Evolutionary conservation across 176 grass and related monocot species (phyloP).

Genomic region (Triticum dicoccoides): DNA sequence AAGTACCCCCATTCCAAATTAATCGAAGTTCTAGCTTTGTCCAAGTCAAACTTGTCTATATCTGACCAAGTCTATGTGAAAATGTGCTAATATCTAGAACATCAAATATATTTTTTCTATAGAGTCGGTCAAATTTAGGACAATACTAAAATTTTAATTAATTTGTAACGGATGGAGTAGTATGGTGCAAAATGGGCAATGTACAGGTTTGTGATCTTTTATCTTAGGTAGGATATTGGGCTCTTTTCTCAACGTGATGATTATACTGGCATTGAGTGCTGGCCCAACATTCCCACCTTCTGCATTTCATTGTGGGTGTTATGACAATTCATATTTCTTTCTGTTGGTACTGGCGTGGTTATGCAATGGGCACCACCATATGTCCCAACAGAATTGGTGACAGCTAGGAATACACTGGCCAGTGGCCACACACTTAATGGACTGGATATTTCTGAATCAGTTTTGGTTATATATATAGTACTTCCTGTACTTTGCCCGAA

Average conservation of each 20-base stretch:
- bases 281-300: background rate
- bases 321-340: constrained; percentile 7
- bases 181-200: background rate
- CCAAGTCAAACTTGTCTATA: background rate
- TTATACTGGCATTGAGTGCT: constrained; percentile 6
- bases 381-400: constrained; percentile 8
- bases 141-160: background rate
- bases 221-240: background rate
- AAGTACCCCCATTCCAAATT: background rate
- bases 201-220: background rate
- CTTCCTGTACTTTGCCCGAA: background rate
- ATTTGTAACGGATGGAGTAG: background rate
- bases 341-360: constrained; percentile 7
- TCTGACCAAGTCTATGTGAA: background rate
- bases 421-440: constrained; percentile 8
- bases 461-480: background rate
- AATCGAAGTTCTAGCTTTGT: background rate
- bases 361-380: background rate
- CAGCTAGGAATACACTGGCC: constrained; percentile 19
- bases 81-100: background rate
- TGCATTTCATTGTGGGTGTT: constrained; percentile 24
- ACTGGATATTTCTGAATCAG: constrained; percentile 1
- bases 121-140: background rate
- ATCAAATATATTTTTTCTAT: background rate
- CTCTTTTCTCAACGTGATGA: background rate